phyloP scores from a whole-genome alignment of 352 stramenopile species.

The Globisporangium cederbergense region DNA sequence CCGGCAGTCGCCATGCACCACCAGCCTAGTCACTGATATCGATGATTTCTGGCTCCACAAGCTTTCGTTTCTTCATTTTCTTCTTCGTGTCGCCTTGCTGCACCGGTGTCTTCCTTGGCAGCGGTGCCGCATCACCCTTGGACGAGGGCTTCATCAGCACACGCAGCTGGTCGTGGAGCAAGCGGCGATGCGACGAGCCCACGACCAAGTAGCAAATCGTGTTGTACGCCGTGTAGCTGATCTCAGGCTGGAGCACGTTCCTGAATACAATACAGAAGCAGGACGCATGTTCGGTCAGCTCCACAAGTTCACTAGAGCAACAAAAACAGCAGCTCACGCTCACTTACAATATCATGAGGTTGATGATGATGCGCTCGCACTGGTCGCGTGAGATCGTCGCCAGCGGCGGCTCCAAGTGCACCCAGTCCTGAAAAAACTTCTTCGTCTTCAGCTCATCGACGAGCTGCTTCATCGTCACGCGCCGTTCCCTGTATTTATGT shows the following conservation, averaged over 20 bases:
- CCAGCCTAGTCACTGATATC: constrained; percentile 29
- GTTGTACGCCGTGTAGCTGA: constrained; percentile 75
- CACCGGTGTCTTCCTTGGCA: background rate
- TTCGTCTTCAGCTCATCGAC: constrained; percentile 64
- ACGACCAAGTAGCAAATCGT: constrained; percentile 70
- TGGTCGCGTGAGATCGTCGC: constrained; percentile 28
- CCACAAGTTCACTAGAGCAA: background rate
- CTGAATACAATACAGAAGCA: constrained; percentile 15
- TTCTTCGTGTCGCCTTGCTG: background rate
- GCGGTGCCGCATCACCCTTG: constrained; percentile 13
- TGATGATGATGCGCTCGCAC: constrained; percentile 53
- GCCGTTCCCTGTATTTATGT: constrained; percentile 37
- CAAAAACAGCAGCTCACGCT: background rate
- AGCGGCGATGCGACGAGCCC: constrained; percentile 32
- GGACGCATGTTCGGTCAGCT: background rate
- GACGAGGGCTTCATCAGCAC: constrained; percentile 16
- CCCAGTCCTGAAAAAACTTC: constrained; percentile 39
- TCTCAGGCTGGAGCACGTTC: constrained; percentile 58
- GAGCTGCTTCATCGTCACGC: constrained; percentile 64
- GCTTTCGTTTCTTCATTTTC: constrained; percentile 2
- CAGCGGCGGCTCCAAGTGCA: constrained; percentile 35
- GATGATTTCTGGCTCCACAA: constrained; percentile 23
- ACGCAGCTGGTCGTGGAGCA: constrained; percentile 16
- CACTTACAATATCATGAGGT: constrained; percentile 30
- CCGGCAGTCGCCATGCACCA: too few species aligned